A percentile compares a stretch with the other conserved stretches of the same genome.
Conservation (phyloP, 345 rosid species). For the Pistacia integerrima region DNA sequence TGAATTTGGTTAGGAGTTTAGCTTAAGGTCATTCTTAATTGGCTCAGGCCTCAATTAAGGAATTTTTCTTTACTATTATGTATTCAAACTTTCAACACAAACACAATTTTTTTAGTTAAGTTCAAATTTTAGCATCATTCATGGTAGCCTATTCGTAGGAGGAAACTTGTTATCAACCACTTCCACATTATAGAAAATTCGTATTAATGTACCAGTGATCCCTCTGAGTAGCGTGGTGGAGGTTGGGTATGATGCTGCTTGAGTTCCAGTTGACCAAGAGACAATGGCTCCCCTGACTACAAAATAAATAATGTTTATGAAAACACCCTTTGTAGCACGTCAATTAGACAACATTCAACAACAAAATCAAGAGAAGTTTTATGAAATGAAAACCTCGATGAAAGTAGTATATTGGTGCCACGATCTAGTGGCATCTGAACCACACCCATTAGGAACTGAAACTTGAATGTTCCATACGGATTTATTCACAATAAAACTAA, state of each 20-base stretch:
- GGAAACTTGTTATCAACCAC: constrained; percentile 12
- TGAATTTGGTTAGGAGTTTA: background rate
- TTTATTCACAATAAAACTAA: background rate
- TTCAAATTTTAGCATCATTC: background rate
- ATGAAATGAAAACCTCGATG: background rate
- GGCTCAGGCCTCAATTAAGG: too few species aligned
- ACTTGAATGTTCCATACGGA: constrained; percentile 2
- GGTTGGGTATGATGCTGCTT: constrained; percentile 83
- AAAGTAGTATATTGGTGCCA: constrained; percentile 6
- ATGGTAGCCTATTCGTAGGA: background rate
- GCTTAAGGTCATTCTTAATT: background rate
- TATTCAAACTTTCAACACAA: background rate
- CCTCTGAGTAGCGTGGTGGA: constrained; percentile 89
- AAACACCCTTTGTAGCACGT: background rate
- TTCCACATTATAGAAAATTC: constrained; percentile 22
- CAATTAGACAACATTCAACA: constrained; percentile 4
- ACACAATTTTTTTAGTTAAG: background rate
- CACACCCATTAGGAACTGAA: background rate
- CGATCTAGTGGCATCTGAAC: background rate
- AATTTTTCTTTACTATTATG: background rate
- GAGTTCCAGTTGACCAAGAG: constrained; percentile 53
- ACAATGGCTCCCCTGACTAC: constrained; percentile 66
- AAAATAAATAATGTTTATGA: constrained; percentile 25
- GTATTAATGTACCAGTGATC: constrained; percentile 66
- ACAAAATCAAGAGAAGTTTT: background rate